Evolutionary conservation across 1,284 basidiomycete species (phyloP).

Genomic region (Fomitopsis schrenkii): DNA sequence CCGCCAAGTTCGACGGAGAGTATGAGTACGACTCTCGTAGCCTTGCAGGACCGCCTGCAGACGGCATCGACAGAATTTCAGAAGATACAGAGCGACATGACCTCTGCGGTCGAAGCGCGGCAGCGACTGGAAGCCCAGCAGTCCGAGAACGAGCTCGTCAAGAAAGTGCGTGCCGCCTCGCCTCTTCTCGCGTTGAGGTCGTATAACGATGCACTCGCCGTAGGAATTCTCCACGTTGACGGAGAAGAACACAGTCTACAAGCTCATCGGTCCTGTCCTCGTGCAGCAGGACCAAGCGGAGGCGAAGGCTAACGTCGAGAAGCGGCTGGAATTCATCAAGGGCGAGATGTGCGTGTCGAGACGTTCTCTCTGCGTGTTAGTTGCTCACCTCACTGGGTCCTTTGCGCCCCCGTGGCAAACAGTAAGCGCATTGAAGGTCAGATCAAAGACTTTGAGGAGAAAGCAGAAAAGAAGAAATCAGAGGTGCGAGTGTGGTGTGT

Average conservation of each 20-base stretch:
- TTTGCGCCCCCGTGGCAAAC: constrained; percentile 3
- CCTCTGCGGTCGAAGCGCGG: constrained; percentile 69
- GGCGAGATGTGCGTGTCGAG: constrained; percentile 75
- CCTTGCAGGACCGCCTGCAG: constrained; percentile 55
- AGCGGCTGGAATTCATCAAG: constrained; percentile 87
- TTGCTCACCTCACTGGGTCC: background rate
- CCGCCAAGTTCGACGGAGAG: background rate
- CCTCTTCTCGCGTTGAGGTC: background rate
- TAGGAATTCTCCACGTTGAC: constrained; percentile 85
- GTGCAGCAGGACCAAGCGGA: constrained; percentile 89
- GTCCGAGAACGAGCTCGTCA: constrained; percentile 89
- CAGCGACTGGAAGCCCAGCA: constrained; percentile 86
- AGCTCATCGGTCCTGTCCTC: constrained; percentile 89
- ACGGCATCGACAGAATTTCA: constrained; percentile 70
- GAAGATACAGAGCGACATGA: constrained; percentile 74
- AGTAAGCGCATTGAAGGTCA: constrained; percentile 82
- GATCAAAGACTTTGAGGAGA: constrained; percentile 71
- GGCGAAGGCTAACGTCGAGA: constrained; percentile 88
- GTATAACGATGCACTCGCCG: background rate
- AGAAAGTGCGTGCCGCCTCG: constrained; percentile 57
- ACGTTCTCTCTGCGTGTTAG: background rate
- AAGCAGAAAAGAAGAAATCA: constrained; percentile 73
- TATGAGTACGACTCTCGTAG: constrained; percentile 3
- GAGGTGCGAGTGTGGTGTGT: constrained; percentile 51
- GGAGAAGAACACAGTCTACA: constrained; percentile 82